These are phyloP conservation scores for Corylus heterophylla DNA, from an alignment of 306 rosid species.

Conservation along the genomic window DNA sequence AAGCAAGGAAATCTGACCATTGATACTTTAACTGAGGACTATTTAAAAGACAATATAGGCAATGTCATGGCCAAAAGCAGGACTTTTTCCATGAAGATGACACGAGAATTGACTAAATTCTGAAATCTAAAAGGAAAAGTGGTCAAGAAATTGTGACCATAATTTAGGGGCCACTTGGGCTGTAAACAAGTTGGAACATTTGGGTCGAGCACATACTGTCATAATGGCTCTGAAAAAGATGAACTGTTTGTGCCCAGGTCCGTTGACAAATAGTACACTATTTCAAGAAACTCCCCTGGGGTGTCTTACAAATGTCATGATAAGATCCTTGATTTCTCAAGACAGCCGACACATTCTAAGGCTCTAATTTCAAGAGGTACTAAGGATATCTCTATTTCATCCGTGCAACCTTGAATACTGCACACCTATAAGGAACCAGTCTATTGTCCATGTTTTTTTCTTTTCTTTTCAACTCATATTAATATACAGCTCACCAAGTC, in stretches of 20 bases:
- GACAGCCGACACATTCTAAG: background rate
- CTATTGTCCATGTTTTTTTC: background rate
- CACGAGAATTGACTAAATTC: background rate
- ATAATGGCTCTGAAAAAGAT: background rate
- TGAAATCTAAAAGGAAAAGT: background rate
- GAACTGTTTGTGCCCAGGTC: background rate
- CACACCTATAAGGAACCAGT: background rate
- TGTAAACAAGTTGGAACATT: background rate
- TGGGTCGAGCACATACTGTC: background rate
- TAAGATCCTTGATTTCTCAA: background rate
- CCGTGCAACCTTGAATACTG: background rate
- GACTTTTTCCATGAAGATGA: background rate
- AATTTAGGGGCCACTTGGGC: background rate
- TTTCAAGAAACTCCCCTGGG: background rate
- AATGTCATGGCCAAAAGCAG: too few species aligned
- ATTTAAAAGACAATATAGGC: too few species aligned
- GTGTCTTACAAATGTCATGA: background rate
- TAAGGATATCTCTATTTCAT: background rate
- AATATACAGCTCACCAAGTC: background rate
- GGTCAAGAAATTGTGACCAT: background rate
- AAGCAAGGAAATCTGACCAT: background rate
- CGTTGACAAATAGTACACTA: background rate
- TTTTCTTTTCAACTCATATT: background rate
- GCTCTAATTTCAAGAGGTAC: background rate
- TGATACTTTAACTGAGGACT: background rate